These are phyloP conservation scores for Phytophthora sp. DNA, from an alignment of 352 stramenopile genomes.

Conservation along the genomic window DNA sequence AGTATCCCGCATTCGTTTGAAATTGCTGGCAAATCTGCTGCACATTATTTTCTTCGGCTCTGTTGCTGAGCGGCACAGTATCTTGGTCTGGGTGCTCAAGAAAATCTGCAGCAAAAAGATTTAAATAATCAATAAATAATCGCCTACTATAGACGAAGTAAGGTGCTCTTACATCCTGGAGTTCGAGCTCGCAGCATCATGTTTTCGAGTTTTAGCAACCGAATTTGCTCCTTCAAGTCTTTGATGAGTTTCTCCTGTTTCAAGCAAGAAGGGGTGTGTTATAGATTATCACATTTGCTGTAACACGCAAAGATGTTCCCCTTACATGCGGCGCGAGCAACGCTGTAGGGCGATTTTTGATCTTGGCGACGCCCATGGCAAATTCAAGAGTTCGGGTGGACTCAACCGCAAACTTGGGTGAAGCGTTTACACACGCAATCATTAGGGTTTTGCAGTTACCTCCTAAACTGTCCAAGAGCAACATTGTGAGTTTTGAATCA, in stretches of 20 bases:
- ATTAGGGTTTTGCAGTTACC: constrained; percentile 83
- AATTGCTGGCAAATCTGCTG: not conserved
- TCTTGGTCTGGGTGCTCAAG: constrained; percentile 40
- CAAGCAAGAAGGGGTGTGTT: not conserved
- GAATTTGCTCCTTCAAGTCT: constrained; percentile 73
- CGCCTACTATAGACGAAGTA: not conserved
- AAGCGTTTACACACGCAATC: constrained; percentile 74
- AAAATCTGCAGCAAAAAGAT: constrained; percentile 42
- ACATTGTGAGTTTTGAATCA: constrained; percentile 80
- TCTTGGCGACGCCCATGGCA: constrained; percentile 81
- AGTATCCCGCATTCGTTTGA: not conserved
- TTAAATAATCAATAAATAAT: not conserved
- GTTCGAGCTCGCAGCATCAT: constrained; percentile 69
- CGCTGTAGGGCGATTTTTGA: constrained; percentile 74
- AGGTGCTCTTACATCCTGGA: constrained; percentile 64
- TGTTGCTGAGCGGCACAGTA: not conserved
- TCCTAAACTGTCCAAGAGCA: constrained; percentile 74
- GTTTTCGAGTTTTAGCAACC: constrained; percentile 72
- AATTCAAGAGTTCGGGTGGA: constrained; percentile 78
- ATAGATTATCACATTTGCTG: no score
- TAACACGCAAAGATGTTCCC: no score
- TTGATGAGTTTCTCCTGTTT: constrained; percentile 74
- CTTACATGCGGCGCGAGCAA: constrained; percentile 69
- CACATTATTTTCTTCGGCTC: not conserved
- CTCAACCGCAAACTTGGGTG: constrained; percentile 61